Conservation (phyloP, 352 stramenopile species). For the Globisporangium megalacanthum region DNA sequence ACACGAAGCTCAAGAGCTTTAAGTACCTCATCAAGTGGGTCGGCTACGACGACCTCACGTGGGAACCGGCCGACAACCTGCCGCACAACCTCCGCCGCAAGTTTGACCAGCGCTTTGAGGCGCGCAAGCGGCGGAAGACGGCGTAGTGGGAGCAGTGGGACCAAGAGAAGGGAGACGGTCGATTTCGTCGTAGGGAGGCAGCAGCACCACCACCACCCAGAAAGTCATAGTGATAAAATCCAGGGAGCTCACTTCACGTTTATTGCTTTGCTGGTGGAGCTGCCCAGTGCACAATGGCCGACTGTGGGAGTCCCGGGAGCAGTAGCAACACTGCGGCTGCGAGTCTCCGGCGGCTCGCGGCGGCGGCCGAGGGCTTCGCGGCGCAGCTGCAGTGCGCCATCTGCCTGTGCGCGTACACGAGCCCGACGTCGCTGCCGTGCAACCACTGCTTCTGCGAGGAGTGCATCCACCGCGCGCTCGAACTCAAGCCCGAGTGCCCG, state of each 20-base stretch:
- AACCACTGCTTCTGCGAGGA: constrained; percentile 88
- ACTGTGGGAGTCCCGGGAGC: not conserved
- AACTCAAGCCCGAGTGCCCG: constrained; percentile 71
- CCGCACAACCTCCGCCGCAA: constrained; percentile 74
- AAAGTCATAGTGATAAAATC: not conserved
- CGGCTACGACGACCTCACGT: constrained; percentile 75
- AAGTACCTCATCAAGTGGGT: constrained; percentile 87
- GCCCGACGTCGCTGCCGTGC: constrained; percentile 70
- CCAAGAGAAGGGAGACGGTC: too few species aligned
- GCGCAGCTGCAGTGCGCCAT: constrained; percentile 80
- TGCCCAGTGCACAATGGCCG: not conserved
- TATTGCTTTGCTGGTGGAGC: not conserved
- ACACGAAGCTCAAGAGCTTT: constrained; percentile 63
- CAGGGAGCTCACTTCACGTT: not conserved
- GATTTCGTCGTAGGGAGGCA: too few species aligned
- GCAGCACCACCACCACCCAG: not conserved
- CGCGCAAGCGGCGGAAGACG: constrained; percentile 10
- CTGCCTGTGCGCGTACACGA: constrained; percentile 69
- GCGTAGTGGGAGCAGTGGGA: not conserved
- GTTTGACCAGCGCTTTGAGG: constrained; percentile 74
- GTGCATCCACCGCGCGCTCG: constrained; percentile 79
- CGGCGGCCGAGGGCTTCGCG: constrained; percentile 58
- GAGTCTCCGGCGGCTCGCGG: constrained; percentile 43
- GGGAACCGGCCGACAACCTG: constrained; percentile 71
- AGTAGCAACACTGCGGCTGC: constrained; percentile 9